Percentiles rank a stretch among this genome's conserved stretches.
Evolutionary conservation across 2,329 filamentous ascomycete species (phyloP).

Genomic region (Malbranchea cinnamomea): DNA sequence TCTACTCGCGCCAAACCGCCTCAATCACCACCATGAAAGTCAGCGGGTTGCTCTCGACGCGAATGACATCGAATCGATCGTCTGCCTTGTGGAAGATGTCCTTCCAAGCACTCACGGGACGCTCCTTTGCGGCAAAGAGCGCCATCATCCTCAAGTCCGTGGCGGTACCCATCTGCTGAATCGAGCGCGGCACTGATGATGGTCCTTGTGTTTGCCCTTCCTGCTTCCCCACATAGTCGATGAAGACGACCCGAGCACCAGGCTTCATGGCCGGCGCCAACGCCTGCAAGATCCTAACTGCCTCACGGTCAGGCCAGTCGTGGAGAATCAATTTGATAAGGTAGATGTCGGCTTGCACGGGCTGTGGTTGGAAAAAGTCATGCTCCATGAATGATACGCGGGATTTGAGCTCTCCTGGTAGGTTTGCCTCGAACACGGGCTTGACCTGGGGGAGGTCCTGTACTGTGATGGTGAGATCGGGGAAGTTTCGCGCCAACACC

Average conservation of each 20-base stretch:
- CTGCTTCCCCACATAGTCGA: conserved; percentile 19
- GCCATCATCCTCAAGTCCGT: conserved; percentile 39
- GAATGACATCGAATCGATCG: conserved; percentile 22
- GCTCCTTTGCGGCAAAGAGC: conserved; percentile 35
- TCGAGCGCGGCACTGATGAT: conserved; percentile 13
- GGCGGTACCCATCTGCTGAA: conserved; percentile 16
- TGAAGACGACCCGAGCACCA: conserved; percentile 34
- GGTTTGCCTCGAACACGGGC: conserved; percentile 1
- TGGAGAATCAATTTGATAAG: conserved; percentile 47
- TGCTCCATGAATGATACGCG: conserved; percentile 31
- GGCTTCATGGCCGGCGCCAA: conserved; percentile 42
- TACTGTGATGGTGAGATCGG: conserved; percentile 13
- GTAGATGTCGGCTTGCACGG: conserved; percentile 42
- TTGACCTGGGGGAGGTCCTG: conserved; percentile 10
- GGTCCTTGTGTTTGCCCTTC: conserved; percentile 9
- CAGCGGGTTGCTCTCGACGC: conserved; percentile 6
- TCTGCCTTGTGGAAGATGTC: conserved; percentile 32
- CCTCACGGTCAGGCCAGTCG: conserved; percentile 44
- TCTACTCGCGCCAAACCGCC: conserved; percentile 6
- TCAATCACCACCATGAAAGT: conserved; percentile 8
- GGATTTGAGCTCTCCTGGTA: conserved; percentile 6
- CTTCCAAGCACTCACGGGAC: conserved; percentile 33
- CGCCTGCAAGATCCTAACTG: conserved; percentile 33
- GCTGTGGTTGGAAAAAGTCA: conserved; percentile 45
- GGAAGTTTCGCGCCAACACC: conserved; percentile 8